Percentiles rank a stretch among this genome's conserved stretches.
Evolutionary conservation across 2,329 filamentous ascomycete species (phyloP).

Genomic region (Fusarium agapanthi): DNA sequence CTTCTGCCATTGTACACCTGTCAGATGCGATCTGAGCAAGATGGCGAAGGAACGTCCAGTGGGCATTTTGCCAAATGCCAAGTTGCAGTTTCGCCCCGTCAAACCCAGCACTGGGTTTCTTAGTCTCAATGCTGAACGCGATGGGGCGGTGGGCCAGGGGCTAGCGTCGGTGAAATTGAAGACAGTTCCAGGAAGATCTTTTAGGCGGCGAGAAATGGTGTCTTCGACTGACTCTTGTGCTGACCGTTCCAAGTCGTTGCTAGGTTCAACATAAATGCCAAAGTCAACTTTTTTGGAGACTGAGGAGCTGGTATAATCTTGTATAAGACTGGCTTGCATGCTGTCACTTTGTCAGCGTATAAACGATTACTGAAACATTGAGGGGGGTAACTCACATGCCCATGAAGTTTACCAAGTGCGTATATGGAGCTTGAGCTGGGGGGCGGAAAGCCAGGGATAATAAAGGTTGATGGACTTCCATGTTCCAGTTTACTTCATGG

Average conservation of each 20-base stretch:
- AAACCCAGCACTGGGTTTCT: too few species aligned
- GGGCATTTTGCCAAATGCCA: too few species aligned
- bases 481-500: slow-evolving; percentile 13
- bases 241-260: neutral
- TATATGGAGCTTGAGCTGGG: neutral
- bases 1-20: too few species aligned
- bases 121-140: too few species aligned
- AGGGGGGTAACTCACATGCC: neutral
- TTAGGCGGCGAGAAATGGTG: neutral
- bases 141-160: too few species aligned
- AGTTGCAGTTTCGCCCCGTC: too few species aligned
- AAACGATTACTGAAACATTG: too few species aligned
- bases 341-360: too few species aligned
- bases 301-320: neutral
- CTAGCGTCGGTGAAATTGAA: neutral
- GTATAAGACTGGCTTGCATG: neutral
- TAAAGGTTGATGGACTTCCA: slow-evolving; percentile 10
- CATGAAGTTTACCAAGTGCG: slow-evolving; percentile 21
- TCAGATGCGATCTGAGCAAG: too few species aligned
- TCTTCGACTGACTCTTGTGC: neutral
- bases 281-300: neutral
- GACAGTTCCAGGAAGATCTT: neutral
- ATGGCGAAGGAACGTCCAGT: too few species aligned
- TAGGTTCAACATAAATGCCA: neutral
- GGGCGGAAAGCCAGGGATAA: slow-evolving; percentile 13